Conservation (phyloP, 768 basidiomycete genomes). For the Steccherinum ochraceum region DNA sequence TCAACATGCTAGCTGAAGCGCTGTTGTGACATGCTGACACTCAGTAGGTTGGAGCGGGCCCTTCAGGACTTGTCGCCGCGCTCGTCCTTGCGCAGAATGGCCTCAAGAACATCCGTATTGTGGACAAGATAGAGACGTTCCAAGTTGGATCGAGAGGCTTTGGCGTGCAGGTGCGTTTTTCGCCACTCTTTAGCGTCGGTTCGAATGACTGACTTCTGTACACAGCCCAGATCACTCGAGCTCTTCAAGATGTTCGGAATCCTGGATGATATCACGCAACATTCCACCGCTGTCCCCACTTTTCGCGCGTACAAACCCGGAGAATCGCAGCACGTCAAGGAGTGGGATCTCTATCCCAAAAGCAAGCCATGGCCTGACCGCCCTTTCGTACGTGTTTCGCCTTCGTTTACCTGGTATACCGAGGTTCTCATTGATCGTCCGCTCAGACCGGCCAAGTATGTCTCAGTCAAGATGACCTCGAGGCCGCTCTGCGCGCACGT, state of each 20-base stretch:
- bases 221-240: too few species aligned
- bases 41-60: conserved; percentile 10
- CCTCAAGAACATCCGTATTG: conserved; percentile 8
- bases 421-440: too few species aligned
- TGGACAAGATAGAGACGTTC: conserved; percentile 2
- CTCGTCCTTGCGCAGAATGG: conserved; percentile 10
- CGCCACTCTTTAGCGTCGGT: too few species aligned
- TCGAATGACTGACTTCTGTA: too few species aligned
- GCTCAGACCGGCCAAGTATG: background rate
- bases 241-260: too few species aligned
- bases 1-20: too few species aligned
- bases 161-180: background rate
- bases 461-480: conserved; percentile 1
- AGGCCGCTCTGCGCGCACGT: background rate
- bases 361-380: conserved; percentile 4
- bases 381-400: conserved; percentile 6
- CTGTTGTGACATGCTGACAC: background rate
- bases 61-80: conserved; percentile 8
- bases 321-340: too few species aligned
- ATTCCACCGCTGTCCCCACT: too few species aligned
- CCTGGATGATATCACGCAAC: too few species aligned
- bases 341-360: conserved; percentile 1
- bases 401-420: too few species aligned
- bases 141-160: conserved; percentile 1
- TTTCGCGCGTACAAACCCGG: too few species aligned